Evolutionary conservation across 1,284 basidiomycete species (phyloP).

Genomic region (Cryptococcus sp.): DNA sequence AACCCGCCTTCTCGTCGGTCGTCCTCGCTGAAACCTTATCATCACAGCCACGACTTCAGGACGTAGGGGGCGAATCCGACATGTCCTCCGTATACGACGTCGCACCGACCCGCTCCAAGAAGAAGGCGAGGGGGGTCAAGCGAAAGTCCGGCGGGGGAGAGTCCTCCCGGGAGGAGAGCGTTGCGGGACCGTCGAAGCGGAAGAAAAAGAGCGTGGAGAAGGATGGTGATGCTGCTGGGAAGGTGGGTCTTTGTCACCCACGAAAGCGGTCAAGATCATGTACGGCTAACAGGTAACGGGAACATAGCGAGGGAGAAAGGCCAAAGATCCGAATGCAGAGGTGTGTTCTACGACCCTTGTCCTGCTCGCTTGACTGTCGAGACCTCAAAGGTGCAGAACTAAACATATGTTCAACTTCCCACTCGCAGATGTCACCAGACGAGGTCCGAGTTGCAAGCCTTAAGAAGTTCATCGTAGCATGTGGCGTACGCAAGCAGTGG

Average conservation of each 20-base stretch:
- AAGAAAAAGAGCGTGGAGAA: slow-evolving; percentile 10
- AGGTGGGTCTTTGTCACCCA: too few relatives aligned
- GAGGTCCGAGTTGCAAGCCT: slow-evolving; percentile 42
- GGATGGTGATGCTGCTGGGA: not conserved
- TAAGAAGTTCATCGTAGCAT: slow-evolving; percentile 62
- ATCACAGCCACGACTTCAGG: too few relatives aligned
- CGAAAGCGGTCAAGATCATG: too few relatives aligned
- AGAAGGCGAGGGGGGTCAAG: not conserved
- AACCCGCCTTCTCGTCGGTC: not conserved
- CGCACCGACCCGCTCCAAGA: slow-evolving; percentile 7
- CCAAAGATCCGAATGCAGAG: slow-evolving; percentile 31
- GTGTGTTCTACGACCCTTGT: slow-evolving; percentile 15
- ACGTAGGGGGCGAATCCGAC: slow-evolving; percentile 15
- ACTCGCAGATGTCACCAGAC: slow-evolving; percentile 30
- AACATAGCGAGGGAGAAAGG: slow-evolving; percentile 12
- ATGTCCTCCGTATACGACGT: slow-evolving; percentile 33
- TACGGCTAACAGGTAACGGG: not conserved
- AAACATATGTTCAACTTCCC: not conserved
- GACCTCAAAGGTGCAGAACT: not conserved
- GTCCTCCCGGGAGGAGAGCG: not conserved
- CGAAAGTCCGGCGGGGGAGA: too few relatives aligned
- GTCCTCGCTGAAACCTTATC: not conserved
- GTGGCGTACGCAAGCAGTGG: slow-evolving; percentile 79
- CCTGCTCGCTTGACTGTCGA: not conserved
- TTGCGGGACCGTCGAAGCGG: not conserved